phyloP scores from a whole-genome alignment of 2,329 filamentous ascomycete genomes.

The Penicillium capsulatum region DNA sequence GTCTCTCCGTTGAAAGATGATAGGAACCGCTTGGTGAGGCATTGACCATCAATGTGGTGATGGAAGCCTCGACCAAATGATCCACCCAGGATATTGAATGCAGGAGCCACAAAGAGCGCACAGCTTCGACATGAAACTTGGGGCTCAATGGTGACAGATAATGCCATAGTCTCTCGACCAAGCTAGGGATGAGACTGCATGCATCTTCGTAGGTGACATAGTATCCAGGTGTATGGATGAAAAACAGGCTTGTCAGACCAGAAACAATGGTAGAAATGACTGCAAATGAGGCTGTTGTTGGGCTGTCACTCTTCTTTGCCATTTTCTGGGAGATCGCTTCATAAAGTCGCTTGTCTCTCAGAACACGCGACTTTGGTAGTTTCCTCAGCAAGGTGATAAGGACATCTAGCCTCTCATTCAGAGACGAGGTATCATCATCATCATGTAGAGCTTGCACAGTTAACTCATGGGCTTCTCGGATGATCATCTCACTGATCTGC shows the following conservation, averaged over 20 bases:
- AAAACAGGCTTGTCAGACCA: slow-evolving; percentile 44
- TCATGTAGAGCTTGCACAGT: slow-evolving; percentile 31
- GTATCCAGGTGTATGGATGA: slow-evolving; percentile 32
- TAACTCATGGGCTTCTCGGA: slow-evolving; percentile 54
- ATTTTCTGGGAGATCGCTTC: slow-evolving; percentile 30
- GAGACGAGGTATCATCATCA: slow-evolving; percentile 35
- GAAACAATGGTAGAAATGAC: slow-evolving; percentile 45
- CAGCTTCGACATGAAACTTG: slow-evolving; percentile 92
- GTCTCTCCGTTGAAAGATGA: slow-evolving; percentile 31
- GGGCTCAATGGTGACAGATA: slow-evolving; percentile 77
- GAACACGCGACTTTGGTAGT: slow-evolving; percentile 34
- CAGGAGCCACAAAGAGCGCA: slow-evolving; percentile 79
- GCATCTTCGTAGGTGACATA: slow-evolving; percentile 48
- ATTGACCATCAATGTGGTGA: slow-evolving; percentile 65
- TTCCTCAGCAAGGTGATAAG: slow-evolving; percentile 50
- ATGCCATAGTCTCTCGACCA: slow-evolving; percentile 72
- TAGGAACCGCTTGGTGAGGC: slow-evolving; percentile 24
- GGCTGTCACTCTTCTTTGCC: slow-evolving; percentile 17
- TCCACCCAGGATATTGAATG: slow-evolving; percentile 66
- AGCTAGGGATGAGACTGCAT: slow-evolving; percentile 58
- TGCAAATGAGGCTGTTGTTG: slow-evolving; percentile 32
- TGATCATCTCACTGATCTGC: slow-evolving; percentile 58
- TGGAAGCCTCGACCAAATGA: slow-evolving; percentile 74
- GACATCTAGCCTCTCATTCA: slow-evolving; percentile 57
- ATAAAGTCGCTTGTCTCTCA: slow-evolving; percentile 35